These are phyloP conservation scores for Aphanomyces euteiches DNA, from an alignment of 352 stramenopile genomes.

Conservation along the genomic window DNA sequence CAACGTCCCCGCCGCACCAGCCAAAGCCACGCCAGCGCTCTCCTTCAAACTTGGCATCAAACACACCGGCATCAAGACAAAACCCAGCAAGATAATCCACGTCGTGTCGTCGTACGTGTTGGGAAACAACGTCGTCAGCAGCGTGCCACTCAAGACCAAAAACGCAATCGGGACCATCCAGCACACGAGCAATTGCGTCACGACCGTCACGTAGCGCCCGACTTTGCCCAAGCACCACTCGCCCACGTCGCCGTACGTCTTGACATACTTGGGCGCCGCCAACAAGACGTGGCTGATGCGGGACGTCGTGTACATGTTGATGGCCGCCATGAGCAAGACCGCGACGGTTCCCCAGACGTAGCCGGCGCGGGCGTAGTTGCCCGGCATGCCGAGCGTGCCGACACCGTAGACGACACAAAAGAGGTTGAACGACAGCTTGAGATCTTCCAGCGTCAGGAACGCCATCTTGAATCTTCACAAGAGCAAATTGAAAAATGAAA, in stretches of 20 bases:
- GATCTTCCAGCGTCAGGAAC: conserved; percentile 33
- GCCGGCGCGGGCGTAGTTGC: conserved; percentile 34
- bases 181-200: conserved; percentile 32
- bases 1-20: conserved; percentile 28
- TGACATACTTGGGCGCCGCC: conserved; percentile 29
- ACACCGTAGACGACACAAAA: conserved; percentile 34
- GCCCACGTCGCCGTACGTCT: conserved; percentile 32
- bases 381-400: conserved; percentile 34
- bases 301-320: conserved; percentile 33
- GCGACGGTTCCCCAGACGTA: conserved; percentile 23
- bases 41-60: conserved; percentile 35
- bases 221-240: conserved; percentile 32
- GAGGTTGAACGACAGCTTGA: conserved; percentile 33
- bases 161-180: conserved; percentile 33
- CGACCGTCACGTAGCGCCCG: conserved; percentile 29
- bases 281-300: conserved; percentile 33
- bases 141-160: conserved; percentile 31
- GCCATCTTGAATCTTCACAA: background rate
- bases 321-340: conserved; percentile 32
- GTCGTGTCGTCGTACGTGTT: conserved; percentile 25
- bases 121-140: conserved; percentile 30
- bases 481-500: too few relatives aligned
- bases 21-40: conserved; percentile 29
- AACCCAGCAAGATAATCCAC: conserved; percentile 34
- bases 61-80: conserved; percentile 33